These are phyloP conservation scores for Mortierella sp. DNA, from an alignment of 371 early-diverging fungal genomes.

Conservation along the genomic window DNA sequence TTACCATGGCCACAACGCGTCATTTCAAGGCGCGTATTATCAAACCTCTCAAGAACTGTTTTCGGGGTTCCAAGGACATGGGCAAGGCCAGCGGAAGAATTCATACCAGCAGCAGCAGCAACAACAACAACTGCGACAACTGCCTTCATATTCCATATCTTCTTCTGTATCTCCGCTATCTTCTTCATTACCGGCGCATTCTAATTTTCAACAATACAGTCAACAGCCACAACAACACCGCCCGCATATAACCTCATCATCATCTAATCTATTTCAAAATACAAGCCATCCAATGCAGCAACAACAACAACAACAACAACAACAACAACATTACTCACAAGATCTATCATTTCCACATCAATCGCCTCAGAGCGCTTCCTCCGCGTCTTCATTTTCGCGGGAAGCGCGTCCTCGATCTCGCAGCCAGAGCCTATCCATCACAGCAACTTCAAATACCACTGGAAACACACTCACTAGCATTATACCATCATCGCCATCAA, in stretches of 20 bases:
- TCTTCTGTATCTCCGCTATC: constrained; percentile 14
- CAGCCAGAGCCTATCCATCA: constrained; percentile 11
- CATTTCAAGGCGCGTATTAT: constrained; percentile 7
- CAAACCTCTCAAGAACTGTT: constrained; percentile 14
- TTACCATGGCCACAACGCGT: constrained; percentile 2
- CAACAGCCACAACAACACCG: constrained; percentile 6
- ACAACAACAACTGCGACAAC: background rate
- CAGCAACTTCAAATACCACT: background rate
- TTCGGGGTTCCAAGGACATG: constrained; percentile 1
- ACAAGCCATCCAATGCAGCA: constrained; percentile 2
- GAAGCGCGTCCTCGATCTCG: constrained; percentile 18
- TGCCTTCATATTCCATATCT: background rate
- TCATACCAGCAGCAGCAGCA: constrained; percentile 10
- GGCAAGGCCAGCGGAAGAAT: constrained; percentile 4
- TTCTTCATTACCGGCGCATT: constrained; percentile 13
- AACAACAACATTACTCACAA: constrained; percentile 13
- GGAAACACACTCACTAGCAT: background rate
- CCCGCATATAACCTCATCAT: background rate
- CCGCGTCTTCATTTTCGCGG: constrained; percentile 13
- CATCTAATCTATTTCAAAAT: background rate
- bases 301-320: constrained; percentile 19
- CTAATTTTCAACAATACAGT: constrained; percentile 10
- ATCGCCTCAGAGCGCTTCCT: constrained; percentile 7
- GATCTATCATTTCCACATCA: constrained; percentile 3
- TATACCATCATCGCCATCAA: background rate